Percentiles rank a stretch among this genome's conserved stretches.
These are phyloP conservation scores for Pseudocercospora crystallina DNA, from an alignment of 2,329 filamentous ascomycete species.

Conservation along the genomic window DNA sequence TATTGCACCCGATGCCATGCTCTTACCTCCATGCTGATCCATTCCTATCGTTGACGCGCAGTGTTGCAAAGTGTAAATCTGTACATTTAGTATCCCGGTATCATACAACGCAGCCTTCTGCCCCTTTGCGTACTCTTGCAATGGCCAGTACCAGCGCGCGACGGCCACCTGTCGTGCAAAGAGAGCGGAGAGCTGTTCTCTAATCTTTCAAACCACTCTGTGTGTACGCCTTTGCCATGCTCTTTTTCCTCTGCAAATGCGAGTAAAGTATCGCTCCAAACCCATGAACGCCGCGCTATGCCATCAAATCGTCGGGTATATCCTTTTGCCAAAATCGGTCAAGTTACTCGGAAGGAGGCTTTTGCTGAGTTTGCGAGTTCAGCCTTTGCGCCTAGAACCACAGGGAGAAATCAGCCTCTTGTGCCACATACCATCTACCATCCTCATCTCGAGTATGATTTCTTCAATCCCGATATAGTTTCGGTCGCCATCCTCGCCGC, in stretches of 20 bases:
- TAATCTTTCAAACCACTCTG: background rate
- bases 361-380: constrained; percentile 26
- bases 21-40: too few species aligned
- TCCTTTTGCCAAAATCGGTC: background rate
- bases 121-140: too few species aligned
- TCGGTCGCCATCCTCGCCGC: constrained; percentile 88
- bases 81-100: too few species aligned
- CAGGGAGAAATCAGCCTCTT: constrained; percentile 22
- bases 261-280: constrained; percentile 13
- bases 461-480: constrained; percentile 81
- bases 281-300: constrained; percentile 30
- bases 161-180: background rate
- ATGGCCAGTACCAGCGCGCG: too few species aligned
- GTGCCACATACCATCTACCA: constrained; percentile 10
- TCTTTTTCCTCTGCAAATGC: constrained; percentile 8
- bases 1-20: too few species aligned
- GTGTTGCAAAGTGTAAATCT: too few species aligned
- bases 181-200: constrained; percentile 17
- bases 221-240: constrained; percentile 8
- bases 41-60: too few species aligned
- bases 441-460: background rate
- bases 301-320: constrained; percentile 23
- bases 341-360: constrained; percentile 13
- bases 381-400: constrained; percentile 31
- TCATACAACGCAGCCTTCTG: too few species aligned